Evolutionary conservation across 2,329 filamentous ascomycete genomes (phyloP).

Genomic region (Sarocladium brachiariae): DNA sequence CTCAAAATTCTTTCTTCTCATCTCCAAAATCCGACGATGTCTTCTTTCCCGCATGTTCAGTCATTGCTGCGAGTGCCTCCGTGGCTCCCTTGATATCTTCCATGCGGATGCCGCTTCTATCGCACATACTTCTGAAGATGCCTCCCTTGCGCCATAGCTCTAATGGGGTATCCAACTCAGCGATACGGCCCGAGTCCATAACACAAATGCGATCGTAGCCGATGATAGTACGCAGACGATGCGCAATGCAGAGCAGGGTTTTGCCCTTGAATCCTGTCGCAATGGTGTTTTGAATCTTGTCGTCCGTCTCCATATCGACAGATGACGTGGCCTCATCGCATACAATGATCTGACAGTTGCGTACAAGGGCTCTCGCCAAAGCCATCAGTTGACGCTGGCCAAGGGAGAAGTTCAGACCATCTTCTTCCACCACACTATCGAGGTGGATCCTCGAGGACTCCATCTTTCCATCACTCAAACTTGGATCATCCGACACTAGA

Average conservation of each 20-base stretch:
- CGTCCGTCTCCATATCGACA: conserved; percentile 94
- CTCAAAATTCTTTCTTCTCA: conserved; percentile 2
- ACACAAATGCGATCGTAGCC: conserved; percentile 94
- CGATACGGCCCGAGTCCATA: conserved; percentile 85
- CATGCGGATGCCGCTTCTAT: conserved; percentile 66
- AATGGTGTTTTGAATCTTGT: conserved; percentile 90
- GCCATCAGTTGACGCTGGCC: conserved; percentile 96
- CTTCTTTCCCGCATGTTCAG: conserved; percentile 1
- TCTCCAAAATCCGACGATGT: conserved; percentile 10
- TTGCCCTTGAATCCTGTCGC: conserved; percentile 76
- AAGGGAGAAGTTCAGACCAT: conserved; percentile 92
- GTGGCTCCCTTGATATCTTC: conserved; percentile 46
- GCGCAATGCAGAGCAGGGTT: conserved; percentile 88
- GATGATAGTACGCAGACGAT: conserved; percentile 86
- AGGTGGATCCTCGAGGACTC: conserved; percentile 71
- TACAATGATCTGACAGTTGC: conserved; percentile 83
- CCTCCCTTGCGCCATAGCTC: conserved; percentile 64
- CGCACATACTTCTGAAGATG: conserved; percentile 87
- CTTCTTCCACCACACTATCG: conserved; percentile 81
- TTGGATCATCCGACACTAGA: conserved; percentile 50
- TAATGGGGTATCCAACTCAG: conserved; percentile 74
- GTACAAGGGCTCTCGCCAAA: conserved; percentile 80
- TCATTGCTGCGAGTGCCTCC: conserved; percentile 22
- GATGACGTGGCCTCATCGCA: conserved; percentile 93
- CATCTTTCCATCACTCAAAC: conserved; percentile 58